Conservation (phyloP, 176 grass and related monocot genomes). For the Metroxylon sagu region DNA sequence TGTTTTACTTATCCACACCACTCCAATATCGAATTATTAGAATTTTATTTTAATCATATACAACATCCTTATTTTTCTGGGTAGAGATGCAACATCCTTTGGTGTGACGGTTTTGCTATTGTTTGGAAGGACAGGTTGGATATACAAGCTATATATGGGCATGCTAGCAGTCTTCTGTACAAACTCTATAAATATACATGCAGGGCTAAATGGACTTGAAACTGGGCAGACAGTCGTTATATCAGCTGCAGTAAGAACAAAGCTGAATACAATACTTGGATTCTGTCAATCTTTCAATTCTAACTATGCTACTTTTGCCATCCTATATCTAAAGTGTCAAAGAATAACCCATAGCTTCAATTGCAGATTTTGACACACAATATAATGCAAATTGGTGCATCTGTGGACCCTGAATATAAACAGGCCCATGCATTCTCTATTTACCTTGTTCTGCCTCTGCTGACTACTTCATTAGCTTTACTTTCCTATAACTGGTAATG, state of each 20-base stretch:
- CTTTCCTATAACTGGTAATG: slow-evolving; percentile 92
- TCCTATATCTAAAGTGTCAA: slow-evolving; percentile 2
- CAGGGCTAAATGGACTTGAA: slow-evolving; percentile 95
- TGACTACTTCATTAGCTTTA: slow-evolving; percentile 77
- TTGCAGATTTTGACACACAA: slow-evolving; percentile 99
- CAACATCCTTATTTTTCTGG: no score
- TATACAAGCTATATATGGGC: slow-evolving; percentile 97
- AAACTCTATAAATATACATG: slow-evolving; percentile 99
- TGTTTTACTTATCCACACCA: no score
- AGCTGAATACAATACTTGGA: no score
- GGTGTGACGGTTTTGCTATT: not conserved
- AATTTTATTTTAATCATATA: no score
- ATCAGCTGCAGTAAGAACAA: slow-evolving; percentile 73
- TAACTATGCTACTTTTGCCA: no score
- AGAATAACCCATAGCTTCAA: slow-evolving; percentile 6
- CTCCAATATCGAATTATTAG: no score
- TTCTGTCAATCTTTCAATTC: no score
- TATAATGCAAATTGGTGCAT: slow-evolving; percentile 94
- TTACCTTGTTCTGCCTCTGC: slow-evolving; percentile 83
- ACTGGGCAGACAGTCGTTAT: slow-evolving; percentile 91
- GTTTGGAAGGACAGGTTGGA: slow-evolving; percentile 33
- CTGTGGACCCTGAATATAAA: slow-evolving; percentile 60
- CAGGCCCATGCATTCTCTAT: slow-evolving; percentile 99
- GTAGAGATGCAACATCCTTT: no score
- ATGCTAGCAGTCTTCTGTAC: slow-evolving; percentile 92